A percentile compares a stretch with the other conserved stretches of the same genome.
Conservation (phyloP, 176 grass and related monocot species). For the Poa pratensis region DNA sequence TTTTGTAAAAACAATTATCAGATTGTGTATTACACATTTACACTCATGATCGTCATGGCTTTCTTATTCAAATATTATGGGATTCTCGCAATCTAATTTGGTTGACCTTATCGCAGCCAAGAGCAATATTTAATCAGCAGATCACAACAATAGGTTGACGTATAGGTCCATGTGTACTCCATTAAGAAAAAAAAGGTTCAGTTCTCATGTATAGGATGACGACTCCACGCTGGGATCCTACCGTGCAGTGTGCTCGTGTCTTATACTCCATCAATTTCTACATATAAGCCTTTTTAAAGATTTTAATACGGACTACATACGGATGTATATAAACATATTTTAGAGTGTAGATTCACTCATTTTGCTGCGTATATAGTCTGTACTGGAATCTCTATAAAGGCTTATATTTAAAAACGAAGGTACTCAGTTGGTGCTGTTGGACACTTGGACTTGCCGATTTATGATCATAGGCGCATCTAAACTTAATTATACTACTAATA, state of each 20-base stretch:
- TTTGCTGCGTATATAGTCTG: too few species aligned
- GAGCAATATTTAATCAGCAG: slow-evolving; percentile 1
- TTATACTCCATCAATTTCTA: too few species aligned
- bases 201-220: background rate
- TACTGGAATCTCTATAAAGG: too few species aligned
- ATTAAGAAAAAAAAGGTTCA: background rate
- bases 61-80: background rate
- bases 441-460: too few species aligned
- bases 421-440: too few species aligned
- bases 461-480: too few species aligned
- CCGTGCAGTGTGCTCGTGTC: background rate
- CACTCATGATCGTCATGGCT: background rate
- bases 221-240: background rate
- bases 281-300: too few species aligned
- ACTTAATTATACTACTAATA: too few species aligned
- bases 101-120: slow-evolving; percentile 13
- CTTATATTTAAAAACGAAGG: too few species aligned
- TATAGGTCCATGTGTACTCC: background rate
- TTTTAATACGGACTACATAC: too few species aligned
- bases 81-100: background rate
- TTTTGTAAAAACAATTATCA: background rate
- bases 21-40: background rate
- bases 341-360: too few species aligned
- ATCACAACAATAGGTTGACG: slow-evolving; percentile 14
- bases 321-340: too few species aligned